Conservation (phyloP, 495 filamentous ascomycete species). For the Friedmanniomyces endolithicus region DNA sequence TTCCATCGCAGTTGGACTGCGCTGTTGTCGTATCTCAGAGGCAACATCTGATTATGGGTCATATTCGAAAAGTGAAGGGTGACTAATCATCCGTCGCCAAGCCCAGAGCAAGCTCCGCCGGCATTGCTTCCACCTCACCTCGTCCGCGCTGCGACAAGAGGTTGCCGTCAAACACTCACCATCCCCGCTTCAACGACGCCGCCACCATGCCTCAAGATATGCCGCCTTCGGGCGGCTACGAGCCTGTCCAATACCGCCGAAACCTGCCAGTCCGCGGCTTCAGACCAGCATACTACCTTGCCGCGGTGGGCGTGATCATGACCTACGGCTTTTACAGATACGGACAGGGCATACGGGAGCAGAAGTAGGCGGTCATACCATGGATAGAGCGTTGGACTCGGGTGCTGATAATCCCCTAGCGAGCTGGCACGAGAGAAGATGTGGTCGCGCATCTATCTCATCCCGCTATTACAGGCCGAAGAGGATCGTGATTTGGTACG, state of each 20-base stretch:
- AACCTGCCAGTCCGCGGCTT: slow-evolving; percentile 89
- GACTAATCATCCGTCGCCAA: not conserved
- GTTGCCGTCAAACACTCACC: not conserved
- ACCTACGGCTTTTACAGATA: slow-evolving; percentile 78
- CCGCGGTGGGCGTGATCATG: slow-evolving; percentile 63
- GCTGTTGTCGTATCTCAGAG: not conserved
- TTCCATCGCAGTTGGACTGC: slow-evolving; percentile 33
- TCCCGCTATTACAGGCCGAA: slow-evolving; percentile 86
- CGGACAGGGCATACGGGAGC: slow-evolving; percentile 65
- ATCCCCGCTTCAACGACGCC: not conserved
- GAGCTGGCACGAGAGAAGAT: slow-evolving; percentile 94
- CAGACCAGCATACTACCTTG: slow-evolving; percentile 63
- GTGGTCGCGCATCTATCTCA: slow-evolving; percentile 87
- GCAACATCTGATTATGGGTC: not conserved
- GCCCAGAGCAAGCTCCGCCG: not conserved
- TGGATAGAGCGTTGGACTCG: not conserved
- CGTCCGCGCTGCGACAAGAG: not conserved
- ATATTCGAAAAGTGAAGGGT: not conserved
- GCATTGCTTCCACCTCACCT: not conserved
- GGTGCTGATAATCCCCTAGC: slow-evolving; percentile 34
- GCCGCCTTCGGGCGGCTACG: slow-evolving; percentile 88
- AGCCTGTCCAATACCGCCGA: slow-evolving; percentile 92
- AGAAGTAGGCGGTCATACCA: slow-evolving; percentile 53
- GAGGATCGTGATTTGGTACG: slow-evolving; percentile 89
- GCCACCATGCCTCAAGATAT: slow-evolving; percentile 71